Conservation (phyloP, 768 basidiomycete genomes). For the Lactarius hatsudake region DNA sequence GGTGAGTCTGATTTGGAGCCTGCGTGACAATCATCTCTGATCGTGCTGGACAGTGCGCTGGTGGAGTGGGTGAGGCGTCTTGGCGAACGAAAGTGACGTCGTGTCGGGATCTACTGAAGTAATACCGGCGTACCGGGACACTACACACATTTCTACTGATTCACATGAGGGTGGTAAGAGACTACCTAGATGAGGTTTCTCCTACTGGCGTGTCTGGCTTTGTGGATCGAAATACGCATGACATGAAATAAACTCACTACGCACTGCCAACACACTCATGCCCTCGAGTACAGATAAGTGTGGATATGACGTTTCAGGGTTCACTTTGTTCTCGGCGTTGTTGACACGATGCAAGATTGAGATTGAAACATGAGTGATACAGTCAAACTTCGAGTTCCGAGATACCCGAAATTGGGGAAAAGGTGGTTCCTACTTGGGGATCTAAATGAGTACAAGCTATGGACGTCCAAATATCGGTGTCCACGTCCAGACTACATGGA, state of each 20-base stretch:
- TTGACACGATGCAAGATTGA: neutral
- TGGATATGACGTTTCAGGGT: neutral
- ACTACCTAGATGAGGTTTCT: neutral
- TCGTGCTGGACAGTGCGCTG: slow-evolving; percentile 18
- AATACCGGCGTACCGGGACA: slow-evolving; percentile 52
- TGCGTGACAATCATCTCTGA: neutral
- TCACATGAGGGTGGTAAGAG: neutral
- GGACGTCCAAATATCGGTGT: neutral
- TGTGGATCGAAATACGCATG: neutral
- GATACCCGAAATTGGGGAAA: neutral
- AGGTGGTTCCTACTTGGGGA: neutral
- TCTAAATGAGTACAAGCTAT: too few relatives aligned
- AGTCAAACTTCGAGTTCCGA: neutral
- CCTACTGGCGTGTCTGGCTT: neutral
- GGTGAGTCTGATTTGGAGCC: slow-evolving; percentile 44
- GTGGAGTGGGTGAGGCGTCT: slow-evolving; percentile 27
- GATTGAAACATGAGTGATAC: neutral
- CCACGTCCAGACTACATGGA: neutral
- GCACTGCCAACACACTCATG: neutral
- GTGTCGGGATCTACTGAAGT: neutral
- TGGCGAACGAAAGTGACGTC: neutral
- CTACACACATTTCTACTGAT: slow-evolving; percentile 61
- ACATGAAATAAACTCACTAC: neutral
- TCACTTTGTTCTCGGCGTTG: neutral
- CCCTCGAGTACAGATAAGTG: neutral